Conservation (phyloP, 2,329 filamentous ascomycete species). For the Mycosphaerella arachidis region DNA sequence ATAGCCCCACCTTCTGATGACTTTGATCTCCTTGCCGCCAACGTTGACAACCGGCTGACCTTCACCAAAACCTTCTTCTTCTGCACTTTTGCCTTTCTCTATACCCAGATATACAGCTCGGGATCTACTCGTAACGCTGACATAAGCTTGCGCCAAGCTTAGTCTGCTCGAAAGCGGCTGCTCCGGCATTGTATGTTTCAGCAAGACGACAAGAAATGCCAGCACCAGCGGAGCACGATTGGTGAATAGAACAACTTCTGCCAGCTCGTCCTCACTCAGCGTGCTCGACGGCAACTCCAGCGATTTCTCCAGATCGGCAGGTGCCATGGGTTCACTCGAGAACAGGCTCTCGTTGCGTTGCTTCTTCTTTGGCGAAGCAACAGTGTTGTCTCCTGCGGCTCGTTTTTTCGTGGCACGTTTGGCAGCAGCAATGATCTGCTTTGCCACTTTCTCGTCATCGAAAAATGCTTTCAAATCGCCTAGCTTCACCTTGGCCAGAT, state of each 20-base stretch:
- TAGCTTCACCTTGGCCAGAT: conserved; percentile 47
- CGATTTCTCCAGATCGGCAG: conserved; percentile 59
- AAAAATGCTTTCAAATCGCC: conserved; percentile 42
- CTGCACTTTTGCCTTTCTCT: conserved; percentile 59
- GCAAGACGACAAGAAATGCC: conserved; percentile 68
- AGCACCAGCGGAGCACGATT: conserved; percentile 80
- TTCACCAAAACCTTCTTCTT: conserved; percentile 67
- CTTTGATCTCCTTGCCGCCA: conserved; percentile 67
- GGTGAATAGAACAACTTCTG: conserved; percentile 58
- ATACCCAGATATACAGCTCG: conserved; percentile 74
- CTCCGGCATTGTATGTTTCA: conserved; percentile 78
- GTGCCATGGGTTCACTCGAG: conserved; percentile 31
- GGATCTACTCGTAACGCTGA: conserved; percentile 72
- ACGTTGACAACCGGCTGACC: conserved; percentile 71
- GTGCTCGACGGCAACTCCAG: conserved; percentile 54
- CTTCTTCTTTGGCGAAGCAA: conserved; percentile 32
- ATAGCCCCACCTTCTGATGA: conserved; percentile 75
- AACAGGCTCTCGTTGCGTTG: conserved; percentile 26
- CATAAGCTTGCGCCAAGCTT: conserved; percentile 77
- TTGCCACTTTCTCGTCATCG: conserved; percentile 51
- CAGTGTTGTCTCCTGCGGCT: conserved; percentile 34
- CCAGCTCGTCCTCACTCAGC: conserved; percentile 57
- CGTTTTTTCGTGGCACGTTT: conserved; percentile 56
- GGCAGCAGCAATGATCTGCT: conserved; percentile 54
- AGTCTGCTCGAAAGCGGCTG: conserved; percentile 80